Percentiles rank a stretch among this genome's conserved stretches.
Conservation (phyloP, 1,284 basidiomycete genomes). For the Kwoniella shivajii region DNA sequence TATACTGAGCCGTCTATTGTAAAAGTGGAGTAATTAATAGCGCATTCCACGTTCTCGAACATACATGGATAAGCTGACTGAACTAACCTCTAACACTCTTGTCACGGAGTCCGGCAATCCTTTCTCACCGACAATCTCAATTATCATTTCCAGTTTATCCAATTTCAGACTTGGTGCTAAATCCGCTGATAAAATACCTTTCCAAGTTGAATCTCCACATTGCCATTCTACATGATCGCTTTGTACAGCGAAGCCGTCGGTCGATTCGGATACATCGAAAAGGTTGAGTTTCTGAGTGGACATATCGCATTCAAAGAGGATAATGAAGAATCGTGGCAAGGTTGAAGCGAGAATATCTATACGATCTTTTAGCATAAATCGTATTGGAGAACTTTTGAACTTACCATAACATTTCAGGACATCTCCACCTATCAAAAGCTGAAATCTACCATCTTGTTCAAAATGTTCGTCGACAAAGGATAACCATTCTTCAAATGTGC, state of each 20-base stretch:
- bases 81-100: conserved; percentile 10
- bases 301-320: background rate
- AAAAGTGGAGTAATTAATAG: background rate
- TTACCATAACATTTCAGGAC: conserved; percentile 15
- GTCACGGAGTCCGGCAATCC: conserved; percentile 6
- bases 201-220: background rate
- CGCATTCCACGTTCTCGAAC: background rate
- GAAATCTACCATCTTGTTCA: conserved; percentile 12
- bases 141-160: background rate
- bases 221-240: background rate
- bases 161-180: background rate
- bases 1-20: background rate
- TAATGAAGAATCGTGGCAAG: conserved; percentile 18
- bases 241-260: background rate
- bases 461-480: conserved; percentile 14
- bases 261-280: conserved; percentile 2
- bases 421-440: conserved; percentile 8
- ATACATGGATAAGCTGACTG: background rate
- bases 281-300: background rate
- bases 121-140: background rate
- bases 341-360: conserved; percentile 11
- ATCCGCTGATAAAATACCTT: conserved; percentile 2
- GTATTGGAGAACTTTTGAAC: background rate
- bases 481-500: conserved; percentile 12
- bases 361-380: background rate